Base-by-base conservation (phyloP, 768 basidiomycete species). In the Clathrus columnatus region DNA sequence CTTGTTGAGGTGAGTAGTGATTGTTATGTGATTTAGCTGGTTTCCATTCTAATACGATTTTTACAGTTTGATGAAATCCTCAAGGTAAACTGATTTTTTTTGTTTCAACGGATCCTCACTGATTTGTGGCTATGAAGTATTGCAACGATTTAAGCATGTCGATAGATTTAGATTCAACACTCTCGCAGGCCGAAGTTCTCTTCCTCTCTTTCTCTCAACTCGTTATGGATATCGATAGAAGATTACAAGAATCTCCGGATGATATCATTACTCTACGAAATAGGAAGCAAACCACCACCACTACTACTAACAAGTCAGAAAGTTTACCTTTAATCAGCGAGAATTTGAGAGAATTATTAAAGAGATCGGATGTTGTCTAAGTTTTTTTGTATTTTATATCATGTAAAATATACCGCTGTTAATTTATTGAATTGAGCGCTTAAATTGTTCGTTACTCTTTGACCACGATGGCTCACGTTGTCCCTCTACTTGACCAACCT, bases 71-170 rank as follows among this genome's bases (percentile, higher is more conserved):
- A 91, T 61, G 86, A 89, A 67, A 83, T 87, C 23, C 66, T 87
- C 57, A 86, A 87, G 76, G 83, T 81, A 53, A 26, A 71, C 60
- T 2, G 20, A 36, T n/a, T 8, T 28, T 28, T 10, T 26, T 24
- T 17, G 20, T 32, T 6, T 29, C 8, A 48, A 57, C 17, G 23
- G 14, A 57, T 57, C 7, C 21, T 52, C 10, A 24, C 36, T 55
- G 20, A 62, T 51, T 42, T 1, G 57, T 27, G 27, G 57, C 28
- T 36, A 8, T 44, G 29, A 61, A 87, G 84, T 96, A 94, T 63
- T 91, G 89, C 73, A 95, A 94, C 64, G 91, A 95, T 62, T 81
- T 95, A 59, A 90, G 87, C 70, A 91, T 91, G 85, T 91, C 92
- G 50, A 95, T 99, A 61, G 96, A 98, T 67, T 80, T 98, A n/a